Base-by-base conservation (phyloP, 306 rosid species). In the Vachellia collinsii region DNA sequence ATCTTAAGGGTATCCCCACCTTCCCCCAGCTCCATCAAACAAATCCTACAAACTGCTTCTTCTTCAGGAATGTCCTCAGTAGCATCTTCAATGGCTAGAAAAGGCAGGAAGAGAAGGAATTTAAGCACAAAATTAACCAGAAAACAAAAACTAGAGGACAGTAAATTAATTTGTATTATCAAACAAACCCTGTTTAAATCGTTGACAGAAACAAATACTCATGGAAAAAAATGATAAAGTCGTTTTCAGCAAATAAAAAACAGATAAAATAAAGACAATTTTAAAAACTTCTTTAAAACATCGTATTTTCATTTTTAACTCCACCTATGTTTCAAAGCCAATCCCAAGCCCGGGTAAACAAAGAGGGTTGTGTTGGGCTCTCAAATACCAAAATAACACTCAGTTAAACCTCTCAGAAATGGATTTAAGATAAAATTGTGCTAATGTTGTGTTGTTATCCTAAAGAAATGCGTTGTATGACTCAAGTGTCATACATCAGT, bases 11-110 rank as follows among this genome's bases (percentile, higher is more conserved):
- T 87, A 81, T 87, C 90, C 39, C 94, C 96, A 19, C 92, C 98
- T 88, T 92, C 98, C 34, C 86, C 83, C 20, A 94, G 92, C 90
- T 88, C 98, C 46, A 81, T 84, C 64, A 89, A 85, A 89, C 98
- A 94, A 84, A 94, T 94, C 86, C 98, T 85, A 80, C 98, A 94
- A 79, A 94, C 96, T 8, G 98, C 98, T 85, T 94, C 97, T 83
- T 92, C 96, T 83, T 94, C 98, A 5, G 98, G 97, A 83, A 94
- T 94, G 86, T 94, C 97, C 85, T 92, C 97, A 54, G 89, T 89
- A 39, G 85, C 83, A 84, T 88, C 90, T 83, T 85, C 96, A 80
- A 82, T 82, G 74, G 77, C 98, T 90, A 85, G 84, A 75, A 84
- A 20, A 12, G 54, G 61, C 54, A 64, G 22, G 64, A 38, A 14